Base-by-base conservation (phyloP, 805 yeast genomes). In the Saccharomyces jurei region DNA sequence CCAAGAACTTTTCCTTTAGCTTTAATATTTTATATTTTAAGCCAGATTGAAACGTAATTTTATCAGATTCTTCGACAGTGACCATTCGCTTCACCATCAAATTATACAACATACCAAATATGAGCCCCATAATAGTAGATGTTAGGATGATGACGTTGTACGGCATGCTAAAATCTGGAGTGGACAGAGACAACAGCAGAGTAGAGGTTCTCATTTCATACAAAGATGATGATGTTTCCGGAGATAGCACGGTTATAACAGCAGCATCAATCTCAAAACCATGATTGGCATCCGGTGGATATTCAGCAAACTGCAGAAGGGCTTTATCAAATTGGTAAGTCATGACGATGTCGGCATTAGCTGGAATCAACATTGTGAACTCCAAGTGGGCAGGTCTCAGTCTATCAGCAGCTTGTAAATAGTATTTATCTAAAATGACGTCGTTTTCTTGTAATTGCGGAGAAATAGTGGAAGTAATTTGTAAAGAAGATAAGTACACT, bases 281-380 rank as follows among this genome's bases (percentile, higher is more conserved):
- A 63, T 94, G 97, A 68, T 94, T 94, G 1, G 99, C 98, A 74
- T 94, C 99, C 1, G 99, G 99, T n/a, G 99, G 99, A 65, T 94
- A 94, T 68, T 94, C 98, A 2, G 90, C 87, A 57, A 87, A 83
- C 54, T 85, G 78, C 30, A 94, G 76, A 66, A 94, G 76, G 0
- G 96, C 83, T 68, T 91, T 94, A 67, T 94, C 98, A 66, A 92
- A 91, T 54, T 84, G 81, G 66, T 87, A 87, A 2, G 86, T 81
- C 52, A 89, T 60, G 1, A 85, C 77, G 48, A 87, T 68, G 6
- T 83, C 76, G 13, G 83, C 76, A 2, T 74, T 65, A 1, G 91
- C 79, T 0, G 97, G 97, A 2, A 92, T 65, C 0, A 62, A 65
- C 22, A 92, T 64, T 8, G 71, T 71, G 41, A 89, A 75, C 70